phyloP scores from a whole-genome alignment of 2,329 filamentous ascomycete genomes.

The Pseudopithomyces chartarum region DNA sequence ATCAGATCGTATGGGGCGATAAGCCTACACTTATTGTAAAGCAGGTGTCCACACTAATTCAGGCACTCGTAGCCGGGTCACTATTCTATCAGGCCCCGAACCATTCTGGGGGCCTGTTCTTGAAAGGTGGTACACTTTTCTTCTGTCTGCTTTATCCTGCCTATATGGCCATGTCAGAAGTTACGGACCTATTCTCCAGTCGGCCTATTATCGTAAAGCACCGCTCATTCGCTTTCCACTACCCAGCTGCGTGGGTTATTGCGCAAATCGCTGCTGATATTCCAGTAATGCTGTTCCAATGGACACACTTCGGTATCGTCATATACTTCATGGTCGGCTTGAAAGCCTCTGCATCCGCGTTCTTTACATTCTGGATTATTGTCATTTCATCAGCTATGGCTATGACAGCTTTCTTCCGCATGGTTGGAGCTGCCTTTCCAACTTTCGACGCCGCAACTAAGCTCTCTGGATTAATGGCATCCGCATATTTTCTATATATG shows the following conservation, averaged over 20 bases:
- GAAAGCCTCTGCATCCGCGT: slow-evolving; percentile 68
- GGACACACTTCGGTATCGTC: no score
- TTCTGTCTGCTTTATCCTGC: neutral
- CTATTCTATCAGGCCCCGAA: neutral
- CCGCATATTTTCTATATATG: slow-evolving; percentile 59
- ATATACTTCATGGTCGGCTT: slow-evolving; percentile 85
- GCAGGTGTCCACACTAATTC: neutral
- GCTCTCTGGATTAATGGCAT: slow-evolving; percentile 43
- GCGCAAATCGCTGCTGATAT: slow-evolving; percentile 72
- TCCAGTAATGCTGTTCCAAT: no score
- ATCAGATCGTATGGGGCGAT: no score
- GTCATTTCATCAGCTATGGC: neutral
- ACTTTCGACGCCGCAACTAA: slow-evolving; percentile 57
- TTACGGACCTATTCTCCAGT: slow-evolving; percentile 76
- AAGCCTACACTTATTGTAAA: slow-evolving; percentile 59
- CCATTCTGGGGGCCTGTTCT: neutral
- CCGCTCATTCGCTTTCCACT: slow-evolving; percentile 77
- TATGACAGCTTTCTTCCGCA: slow-evolving; percentile 34
- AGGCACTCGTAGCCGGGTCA: neutral
- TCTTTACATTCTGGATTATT: slow-evolving; percentile 78
- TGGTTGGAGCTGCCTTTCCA: slow-evolving; percentile 55
- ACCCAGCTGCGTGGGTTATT: slow-evolving; percentile 82
- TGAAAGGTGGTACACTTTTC: neutral
- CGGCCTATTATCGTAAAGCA: slow-evolving; percentile 87
- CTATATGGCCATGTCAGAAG: slow-evolving; percentile 55